Base-by-base conservation (phyloP, 495 filamentous ascomycete genomes). In the Astrothelium macrocarpum region DNA sequence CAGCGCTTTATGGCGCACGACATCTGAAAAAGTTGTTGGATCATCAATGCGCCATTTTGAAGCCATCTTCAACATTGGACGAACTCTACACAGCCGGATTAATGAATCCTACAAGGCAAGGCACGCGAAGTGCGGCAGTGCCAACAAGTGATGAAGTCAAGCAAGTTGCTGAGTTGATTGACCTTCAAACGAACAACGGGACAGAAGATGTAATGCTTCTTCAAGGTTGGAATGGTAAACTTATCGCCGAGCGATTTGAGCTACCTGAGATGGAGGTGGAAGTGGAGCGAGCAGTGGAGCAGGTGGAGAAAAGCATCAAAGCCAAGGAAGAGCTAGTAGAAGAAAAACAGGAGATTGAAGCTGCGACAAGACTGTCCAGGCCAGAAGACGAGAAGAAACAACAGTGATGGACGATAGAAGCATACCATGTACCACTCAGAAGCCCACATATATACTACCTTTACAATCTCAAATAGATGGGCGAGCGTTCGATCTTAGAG, bases 211-310 rank as follows among this genome's bases (percentile, higher is more conserved):
- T 72, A 28, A 76, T 78, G 73, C 62, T 78, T 25, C 65, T 78
- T 32, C 70, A 72, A 65, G 25, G 70, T 10, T 78, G 76, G 76
- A 78, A 78, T 59, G 76, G 75, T 9, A 77, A 77, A 66, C 66
- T 78, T 32, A 74, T 78, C 36, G 76, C 76, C 10, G 75, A 78
- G 58, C 65, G 63, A 1, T 73, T 77, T 59, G 62, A 71, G 26
- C 70, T 96, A 28, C 91, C 93, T 0, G 89, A 90, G 61, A 82
- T 97, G 61, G 86, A 87, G 59, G 75, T 89, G n/a, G 94, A 97
- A 75, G 85, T 95, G 1, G 91, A 97, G 69, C 79, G 93, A 31
- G 93, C 93, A 2, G 87, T 94, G 42, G 84, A 87, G 78, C 93
- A 97, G 78, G 89, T 97, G 1, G 83, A 91, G 70, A 82, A 80